phyloP scores from a whole-genome alignment of 2,329 filamentous ascomycete genomes.

The Stemphylium beticola region DNA sequence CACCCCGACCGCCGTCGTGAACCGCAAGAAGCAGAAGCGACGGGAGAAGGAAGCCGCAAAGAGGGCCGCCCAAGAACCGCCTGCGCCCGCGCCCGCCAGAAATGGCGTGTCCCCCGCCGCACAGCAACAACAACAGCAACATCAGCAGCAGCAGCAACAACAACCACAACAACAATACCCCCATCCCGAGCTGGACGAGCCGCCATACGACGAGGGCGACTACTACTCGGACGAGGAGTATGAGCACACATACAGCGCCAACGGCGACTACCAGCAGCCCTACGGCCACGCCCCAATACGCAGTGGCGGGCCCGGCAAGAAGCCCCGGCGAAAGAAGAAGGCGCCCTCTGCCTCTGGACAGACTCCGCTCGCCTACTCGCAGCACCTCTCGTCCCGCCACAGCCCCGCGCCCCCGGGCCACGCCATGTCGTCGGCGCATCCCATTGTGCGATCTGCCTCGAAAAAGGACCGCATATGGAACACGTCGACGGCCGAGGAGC shows the following conservation, averaged over 20 bases:
- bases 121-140: too few relatives aligned
- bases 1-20: slow-evolving; percentile 62
- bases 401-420: slow-evolving; percentile 52
- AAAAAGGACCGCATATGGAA: slow-evolving; percentile 95
- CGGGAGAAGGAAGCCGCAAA: slow-evolving; percentile 82
- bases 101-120: slow-evolving; percentile 36
- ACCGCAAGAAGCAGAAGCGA: slow-evolving; percentile 95
- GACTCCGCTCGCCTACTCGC: slow-evolving; percentile 39
- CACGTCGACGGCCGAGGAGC: slow-evolving; percentile 90
- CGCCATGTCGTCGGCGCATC: slow-evolving; percentile 47
- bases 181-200: slow-evolving; percentile 54
- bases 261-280: slow-evolving; percentile 39
- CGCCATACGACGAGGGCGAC: slow-evolving; percentile 43
- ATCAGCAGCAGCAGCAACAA: neutral
- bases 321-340: slow-evolving; percentile 74
- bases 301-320: slow-evolving; percentile 45
- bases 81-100: slow-evolving; percentile 26
- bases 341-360: slow-evolving; percentile 49
- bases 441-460: slow-evolving; percentile 50
- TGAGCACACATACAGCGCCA: slow-evolving; percentile 41
- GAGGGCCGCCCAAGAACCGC: slow-evolving; percentile 48
- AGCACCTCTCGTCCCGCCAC: slow-evolving; percentile 39
- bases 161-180: slow-evolving; percentile 46
- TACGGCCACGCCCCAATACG: slow-evolving; percentile 32
- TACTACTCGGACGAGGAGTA: slow-evolving; percentile 51